These are phyloP conservation scores for Quercus variabilis DNA, from an alignment of 306 rosid species.

Conservation along the genomic window DNA sequence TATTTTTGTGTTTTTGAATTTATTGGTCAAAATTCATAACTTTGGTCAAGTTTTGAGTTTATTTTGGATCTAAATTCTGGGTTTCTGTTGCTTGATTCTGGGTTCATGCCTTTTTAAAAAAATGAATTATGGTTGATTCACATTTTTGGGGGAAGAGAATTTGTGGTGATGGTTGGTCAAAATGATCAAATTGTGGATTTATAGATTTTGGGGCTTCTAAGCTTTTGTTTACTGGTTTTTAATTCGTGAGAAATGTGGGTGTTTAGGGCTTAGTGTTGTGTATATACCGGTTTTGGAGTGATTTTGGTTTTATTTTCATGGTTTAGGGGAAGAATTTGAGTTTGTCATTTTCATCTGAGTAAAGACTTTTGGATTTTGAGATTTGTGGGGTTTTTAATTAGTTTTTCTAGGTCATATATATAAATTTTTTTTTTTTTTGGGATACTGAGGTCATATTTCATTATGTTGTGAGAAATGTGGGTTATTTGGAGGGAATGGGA, in stretches of 20 bases:
- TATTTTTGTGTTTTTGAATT: not conserved
- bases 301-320: not conserved
- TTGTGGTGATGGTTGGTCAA: not conserved
- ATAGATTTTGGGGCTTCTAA: not conserved
- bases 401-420: not conserved
- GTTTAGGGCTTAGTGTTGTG: not conserved
- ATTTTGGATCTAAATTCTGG: constrained; percentile 19
- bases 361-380: not conserved
- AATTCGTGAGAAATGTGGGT: constrained; percentile 13
- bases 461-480: constrained; percentile 16
- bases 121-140: not conserved
- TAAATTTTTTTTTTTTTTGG: too few relatives aligned
- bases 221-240: not conserved
- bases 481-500: constrained; percentile 14
- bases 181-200: not conserved
- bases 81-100: not conserved
- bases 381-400: not conserved
- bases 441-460: not conserved
- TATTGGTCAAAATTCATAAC: not conserved
- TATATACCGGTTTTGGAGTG: not conserved
- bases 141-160: not conserved
- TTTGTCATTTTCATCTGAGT: not conserved
- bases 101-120: not conserved
- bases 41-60: not conserved
- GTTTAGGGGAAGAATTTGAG: not conserved